A percentile compares a stretch with the other conserved stretches of the same genome.
phyloP scores from a whole-genome alignment of 106 monocot genomes.

The Apostasia ramifera region DNA sequence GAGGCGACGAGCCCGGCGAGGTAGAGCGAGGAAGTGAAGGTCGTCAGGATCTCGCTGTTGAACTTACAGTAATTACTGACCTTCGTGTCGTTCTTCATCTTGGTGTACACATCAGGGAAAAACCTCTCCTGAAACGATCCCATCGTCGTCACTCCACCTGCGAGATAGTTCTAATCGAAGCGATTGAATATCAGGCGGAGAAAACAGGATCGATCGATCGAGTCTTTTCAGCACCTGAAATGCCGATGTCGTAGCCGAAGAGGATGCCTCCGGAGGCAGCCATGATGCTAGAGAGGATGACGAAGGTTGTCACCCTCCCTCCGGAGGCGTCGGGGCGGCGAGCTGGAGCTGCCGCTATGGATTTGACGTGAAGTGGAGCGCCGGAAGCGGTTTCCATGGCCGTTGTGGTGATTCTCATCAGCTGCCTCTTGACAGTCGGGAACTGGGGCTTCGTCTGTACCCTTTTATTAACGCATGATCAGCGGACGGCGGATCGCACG shows the following conservation, averaged over 20 bases:
- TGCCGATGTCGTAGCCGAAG: conserved; percentile 19
- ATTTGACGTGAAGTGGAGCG: background rate
- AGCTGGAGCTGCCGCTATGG: too few species aligned
- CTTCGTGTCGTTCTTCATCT: background rate
- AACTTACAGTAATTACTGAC: background rate
- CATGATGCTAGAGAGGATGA: conserved; percentile 8
- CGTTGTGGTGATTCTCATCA: too few species aligned
- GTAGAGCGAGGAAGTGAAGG: conserved; percentile 8
- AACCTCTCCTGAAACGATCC: conserved; percentile 4
- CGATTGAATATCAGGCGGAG: background rate
- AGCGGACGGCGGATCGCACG: too few species aligned
- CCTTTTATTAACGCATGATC: too few species aligned
- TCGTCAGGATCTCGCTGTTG: background rate
- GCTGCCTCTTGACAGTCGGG: too few species aligned
- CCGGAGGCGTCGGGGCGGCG: background rate
- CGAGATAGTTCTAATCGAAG: background rate
- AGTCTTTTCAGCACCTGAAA: conserved; percentile 4
- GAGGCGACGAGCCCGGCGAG: conserved; percentile 1
- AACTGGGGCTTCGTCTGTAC: too few species aligned
- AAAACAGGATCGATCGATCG: background rate
- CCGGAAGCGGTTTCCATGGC: too few species aligned
- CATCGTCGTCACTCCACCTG: conserved; percentile 4
- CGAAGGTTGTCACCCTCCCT: conserved; percentile 9
- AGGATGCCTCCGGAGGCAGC: conserved; percentile 15
- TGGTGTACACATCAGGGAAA: background rate